Conservation (phyloP, 805 yeast genomes). For the Suhomyces kilbournensis region DNA sequence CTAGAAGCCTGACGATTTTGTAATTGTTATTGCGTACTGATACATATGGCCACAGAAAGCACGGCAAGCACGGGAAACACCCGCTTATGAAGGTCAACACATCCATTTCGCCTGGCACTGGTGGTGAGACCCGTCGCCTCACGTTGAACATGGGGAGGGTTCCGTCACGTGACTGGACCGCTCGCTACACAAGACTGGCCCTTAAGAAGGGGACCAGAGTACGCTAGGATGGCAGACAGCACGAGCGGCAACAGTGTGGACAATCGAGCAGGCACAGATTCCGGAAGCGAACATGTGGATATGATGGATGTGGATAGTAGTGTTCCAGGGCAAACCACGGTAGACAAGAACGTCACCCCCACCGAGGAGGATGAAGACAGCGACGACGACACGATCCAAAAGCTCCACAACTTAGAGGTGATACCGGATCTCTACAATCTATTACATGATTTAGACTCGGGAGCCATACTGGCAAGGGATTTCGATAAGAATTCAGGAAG, state of each 20-base stretch:
- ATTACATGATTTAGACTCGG: conserved; percentile 32
- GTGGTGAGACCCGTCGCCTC: neutral
- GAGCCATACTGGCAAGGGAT: conserved; percentile 38
- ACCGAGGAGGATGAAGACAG: neutral
- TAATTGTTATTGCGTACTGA: conserved; percentile 60
- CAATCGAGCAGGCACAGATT: neutral
- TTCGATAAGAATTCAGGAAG: conserved; percentile 46
- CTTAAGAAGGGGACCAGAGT: neutral
- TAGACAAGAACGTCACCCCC: neutral
- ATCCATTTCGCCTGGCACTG: conserved; percentile 17
- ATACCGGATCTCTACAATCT: conserved; percentile 37
- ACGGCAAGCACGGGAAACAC: conserved; percentile 48
- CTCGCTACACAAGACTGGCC: neutral
- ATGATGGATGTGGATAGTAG: neutral
- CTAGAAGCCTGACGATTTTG: conserved; percentile 66
- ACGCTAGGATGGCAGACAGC: neutral
- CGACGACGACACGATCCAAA: conserved; percentile 15
- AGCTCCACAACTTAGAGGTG: conserved; percentile 29
- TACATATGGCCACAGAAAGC: conserved; percentile 50
- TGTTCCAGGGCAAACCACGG: neutral
- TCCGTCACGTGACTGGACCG: neutral
- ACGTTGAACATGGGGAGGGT: neutral
- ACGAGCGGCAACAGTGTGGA: neutral
- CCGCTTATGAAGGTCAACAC: conserved; percentile 17
- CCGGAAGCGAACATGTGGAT: neutral